Base-by-base conservation (phyloP, 345 rosid genomes). In the Lepidium africanum region DNA sequence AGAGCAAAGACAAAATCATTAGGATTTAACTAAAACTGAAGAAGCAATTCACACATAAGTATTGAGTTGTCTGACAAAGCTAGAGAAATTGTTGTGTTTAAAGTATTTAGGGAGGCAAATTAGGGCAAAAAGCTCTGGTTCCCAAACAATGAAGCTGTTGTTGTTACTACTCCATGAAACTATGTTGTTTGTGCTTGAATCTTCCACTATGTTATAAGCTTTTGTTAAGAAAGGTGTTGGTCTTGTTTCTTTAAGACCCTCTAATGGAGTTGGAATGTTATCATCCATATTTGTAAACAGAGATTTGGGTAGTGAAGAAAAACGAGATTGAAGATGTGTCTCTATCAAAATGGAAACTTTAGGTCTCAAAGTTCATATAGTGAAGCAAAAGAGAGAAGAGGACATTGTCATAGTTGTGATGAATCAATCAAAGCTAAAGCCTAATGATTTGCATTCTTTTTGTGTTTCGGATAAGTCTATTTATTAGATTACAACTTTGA, bases 41-140 rank as follows among this genome's bases (percentile, higher is more conserved):
- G n/a, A 30, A 21, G 1, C 7, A 30, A 30, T 66, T 70, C 90
- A 68, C 25, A 87, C 94, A 59, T 87, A 87, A 41, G 94, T 85
- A 51, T 84, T 85, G 72, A 87, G 88, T 54, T 87, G 90, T 71
- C 93, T 78, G 43, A 87, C 78, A 71, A 87, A 87, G 81, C 86
- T 87, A 9, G 90, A 87, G 80, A 85, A 85, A 65, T 87, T 85
- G 62, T 67, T 82, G 83, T 87, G 91, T 73, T 87, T 87, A 75
- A 87, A 87, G 78, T 38, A 82, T 73, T 48, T 81, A 11, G 90
- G 90, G 38, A 86, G 80, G 12, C 80, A 78, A 10, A 51, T 41
- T 41, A 35, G 37, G 54, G 88, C 59, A 65, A 86, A 86, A 35
- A 75, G 35, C 45, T 82, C 84, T 0, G 88, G 88, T 65, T 87